These are phyloP conservation scores for Syzygium syzygioides DNA, from an alignment of 441 rosid species.

Conservation along the genomic window DNA sequence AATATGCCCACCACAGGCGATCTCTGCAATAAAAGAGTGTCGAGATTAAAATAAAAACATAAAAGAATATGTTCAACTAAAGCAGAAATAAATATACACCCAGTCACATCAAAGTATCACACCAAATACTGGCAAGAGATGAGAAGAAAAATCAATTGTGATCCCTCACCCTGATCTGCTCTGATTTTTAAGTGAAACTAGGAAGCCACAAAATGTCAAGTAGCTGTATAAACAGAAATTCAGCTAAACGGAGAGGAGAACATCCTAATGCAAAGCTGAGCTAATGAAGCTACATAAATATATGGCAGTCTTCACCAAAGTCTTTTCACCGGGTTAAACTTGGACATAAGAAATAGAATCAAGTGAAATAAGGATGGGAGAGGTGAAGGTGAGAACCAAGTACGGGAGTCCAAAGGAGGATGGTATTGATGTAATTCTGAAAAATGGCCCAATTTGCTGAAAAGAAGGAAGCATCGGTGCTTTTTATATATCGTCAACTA, in stretches of 20 bases:
- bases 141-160: background rate
- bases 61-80: background rate
- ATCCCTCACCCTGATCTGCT: background rate
- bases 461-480: background rate
- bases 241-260: background rate
- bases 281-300: background rate
- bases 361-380: background rate
- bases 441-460: background rate
- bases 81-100: background rate
- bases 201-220: background rate
- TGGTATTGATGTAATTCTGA: background rate
- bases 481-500: background rate
- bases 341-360: background rate
- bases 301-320: background rate
- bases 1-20: constrained; percentile 74
- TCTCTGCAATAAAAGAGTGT: constrained; percentile 34
- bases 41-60: background rate
- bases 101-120: background rate
- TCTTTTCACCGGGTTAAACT: background rate
- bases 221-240: background rate
- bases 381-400: background rate
- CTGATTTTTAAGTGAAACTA: background rate
- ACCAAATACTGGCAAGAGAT: background rate
- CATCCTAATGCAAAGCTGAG: background rate
- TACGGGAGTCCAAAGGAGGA: background rate